Evolutionary conservation across 768 basidiomycete genomes (phyloP), one percentile per base, ranked within the genome.

Genomic region (Coprinopsis sp.): DNA sequence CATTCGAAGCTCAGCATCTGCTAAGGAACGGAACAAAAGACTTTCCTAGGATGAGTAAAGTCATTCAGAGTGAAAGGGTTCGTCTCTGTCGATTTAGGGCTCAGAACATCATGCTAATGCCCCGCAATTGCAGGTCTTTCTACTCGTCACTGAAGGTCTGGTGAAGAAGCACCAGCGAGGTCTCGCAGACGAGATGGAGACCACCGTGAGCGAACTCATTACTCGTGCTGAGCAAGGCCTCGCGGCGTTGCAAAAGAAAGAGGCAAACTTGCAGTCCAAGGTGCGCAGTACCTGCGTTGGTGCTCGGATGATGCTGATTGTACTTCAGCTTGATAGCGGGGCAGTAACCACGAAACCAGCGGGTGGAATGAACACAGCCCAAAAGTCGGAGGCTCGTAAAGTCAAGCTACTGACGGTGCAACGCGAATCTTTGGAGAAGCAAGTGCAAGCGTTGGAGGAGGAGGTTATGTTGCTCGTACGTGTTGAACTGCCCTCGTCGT

Each of bases 161-260:
- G 75, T 90, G n/a, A 74, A 76, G 44, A 73, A 68, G 62, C 89
- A 91, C 67, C 88, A 90, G 57, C 65, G 81, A 2, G 82, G 84
- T 33, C 70, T 91, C 31, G 81, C 78, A 1, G 84, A 87, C 43
- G 88, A 90, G 59, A 79, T 91, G 8, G 88, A 91, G 50, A 89
- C 89, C 14, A 79, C 84, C 24, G 83, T 91, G 16, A 78, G 72
- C 37, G 87, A 91, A 52, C 77, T 91, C 13, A 74, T 89, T 16
- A 73, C 79, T 46, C 76, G 78, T 19, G 82, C 87, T 1, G 82
- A 88, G 56, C 79, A 78, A 55, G 87, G 86, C 1, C 62, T 90
- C 27, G 72, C 75, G 23, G 58, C 68, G 7, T 62, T 91, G 44
- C 66, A 73, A 52, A 84, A 83, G 68, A 79, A 78, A 57, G 82